phyloP scores from a whole-genome alignment of 2,329 filamentous ascomycete species.

The Claviceps quebecensis region DNA sequence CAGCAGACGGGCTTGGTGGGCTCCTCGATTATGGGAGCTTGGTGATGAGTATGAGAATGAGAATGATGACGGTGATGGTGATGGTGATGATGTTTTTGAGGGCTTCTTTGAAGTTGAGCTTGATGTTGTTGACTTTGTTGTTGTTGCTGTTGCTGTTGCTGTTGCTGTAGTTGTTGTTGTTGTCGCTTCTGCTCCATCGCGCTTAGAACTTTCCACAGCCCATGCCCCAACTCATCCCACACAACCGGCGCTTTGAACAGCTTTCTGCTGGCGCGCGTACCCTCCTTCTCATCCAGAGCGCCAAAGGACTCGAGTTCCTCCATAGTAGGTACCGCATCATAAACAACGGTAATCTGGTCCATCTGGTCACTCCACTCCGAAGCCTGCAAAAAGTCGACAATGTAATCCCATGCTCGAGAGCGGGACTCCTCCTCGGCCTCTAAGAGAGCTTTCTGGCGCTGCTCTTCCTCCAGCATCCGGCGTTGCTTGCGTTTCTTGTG shows the following conservation, averaged over 20 bases:
- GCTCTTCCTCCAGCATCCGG: slow-evolving; percentile 9
- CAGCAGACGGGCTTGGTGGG: slow-evolving; percentile 1
- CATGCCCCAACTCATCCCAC: slow-evolving; percentile 23
- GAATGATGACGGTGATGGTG: neutral
- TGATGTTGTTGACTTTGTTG: neutral
- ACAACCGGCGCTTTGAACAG: slow-evolving; percentile 25
- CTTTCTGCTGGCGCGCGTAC: slow-evolving; percentile 21
- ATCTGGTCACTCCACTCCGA: slow-evolving; percentile 18
- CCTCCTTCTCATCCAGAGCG: slow-evolving; percentile 18
- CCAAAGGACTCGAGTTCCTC: slow-evolving; percentile 20
- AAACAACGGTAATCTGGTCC: slow-evolving; percentile 20
- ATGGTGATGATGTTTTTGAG: neutral
- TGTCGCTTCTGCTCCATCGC: slow-evolving; percentile 2
- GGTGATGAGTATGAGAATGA: neutral
- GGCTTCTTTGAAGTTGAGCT: neutral
- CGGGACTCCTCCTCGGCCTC: slow-evolving; percentile 18
- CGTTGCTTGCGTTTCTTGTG: slow-evolving; percentile 11
- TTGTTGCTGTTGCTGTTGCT: neutral
- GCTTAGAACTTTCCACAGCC: slow-evolving; percentile 18
- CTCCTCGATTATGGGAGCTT: neutral
- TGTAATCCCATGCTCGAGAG: slow-evolving; percentile 18
- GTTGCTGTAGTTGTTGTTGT: neutral
- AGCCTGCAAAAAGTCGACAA: slow-evolving; percentile 17
- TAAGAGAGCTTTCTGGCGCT: slow-evolving; percentile 11
- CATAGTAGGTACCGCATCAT: slow-evolving; percentile 20